Conservation (phyloP, 2,329 filamentous ascomycete genomes). For the Macrophomina tecta region DNA sequence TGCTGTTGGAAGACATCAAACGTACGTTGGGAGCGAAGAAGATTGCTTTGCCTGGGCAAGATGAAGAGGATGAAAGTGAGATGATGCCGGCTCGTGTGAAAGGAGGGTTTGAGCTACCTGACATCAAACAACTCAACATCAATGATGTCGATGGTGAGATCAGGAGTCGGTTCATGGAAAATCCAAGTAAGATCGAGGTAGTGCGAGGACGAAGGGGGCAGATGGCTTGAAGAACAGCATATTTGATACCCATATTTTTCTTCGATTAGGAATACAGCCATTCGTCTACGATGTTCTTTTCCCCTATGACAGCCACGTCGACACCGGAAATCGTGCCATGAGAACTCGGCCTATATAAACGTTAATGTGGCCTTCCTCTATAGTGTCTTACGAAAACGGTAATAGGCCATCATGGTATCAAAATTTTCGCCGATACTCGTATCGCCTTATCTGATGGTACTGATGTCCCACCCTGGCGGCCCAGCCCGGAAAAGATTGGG, state of each 20-base stretch:
- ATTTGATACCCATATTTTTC: slow-evolving; percentile 7
- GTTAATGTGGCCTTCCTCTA: too few relatives aligned
- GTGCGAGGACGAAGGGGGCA: slow-evolving; percentile 12
- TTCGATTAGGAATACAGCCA: not conserved
- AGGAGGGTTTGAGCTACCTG: slow-evolving; percentile 11
- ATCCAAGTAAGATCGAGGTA: slow-evolving; percentile 14
- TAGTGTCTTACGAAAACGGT: too few relatives aligned
- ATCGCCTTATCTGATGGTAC: slow-evolving; percentile 2
- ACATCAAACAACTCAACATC: slow-evolving; percentile 18
- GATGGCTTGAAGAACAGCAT: slow-evolving; percentile 16
- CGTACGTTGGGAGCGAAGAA: slow-evolving; percentile 73
- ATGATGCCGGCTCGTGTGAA: not conserved
- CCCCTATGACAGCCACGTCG: not conserved
- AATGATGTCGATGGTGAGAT: slow-evolving; percentile 15
- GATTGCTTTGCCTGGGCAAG: slow-evolving; percentile 71
- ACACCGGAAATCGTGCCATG: too few relatives aligned
- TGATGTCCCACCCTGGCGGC: too few relatives aligned
- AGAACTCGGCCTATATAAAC: too few relatives aligned
- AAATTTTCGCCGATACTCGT: not conserved
- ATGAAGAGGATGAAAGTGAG: slow-evolving; percentile 30
- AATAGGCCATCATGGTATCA: not conserved
- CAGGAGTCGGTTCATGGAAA: slow-evolving; percentile 9
- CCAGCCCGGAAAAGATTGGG: slow-evolving; percentile 7
- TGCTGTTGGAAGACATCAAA: slow-evolving; percentile 83
- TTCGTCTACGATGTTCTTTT: not conserved